phyloP scores from a whole-genome alignment of 2,329 filamentous ascomycete genomes.

The Aureobasidium musti region DNA sequence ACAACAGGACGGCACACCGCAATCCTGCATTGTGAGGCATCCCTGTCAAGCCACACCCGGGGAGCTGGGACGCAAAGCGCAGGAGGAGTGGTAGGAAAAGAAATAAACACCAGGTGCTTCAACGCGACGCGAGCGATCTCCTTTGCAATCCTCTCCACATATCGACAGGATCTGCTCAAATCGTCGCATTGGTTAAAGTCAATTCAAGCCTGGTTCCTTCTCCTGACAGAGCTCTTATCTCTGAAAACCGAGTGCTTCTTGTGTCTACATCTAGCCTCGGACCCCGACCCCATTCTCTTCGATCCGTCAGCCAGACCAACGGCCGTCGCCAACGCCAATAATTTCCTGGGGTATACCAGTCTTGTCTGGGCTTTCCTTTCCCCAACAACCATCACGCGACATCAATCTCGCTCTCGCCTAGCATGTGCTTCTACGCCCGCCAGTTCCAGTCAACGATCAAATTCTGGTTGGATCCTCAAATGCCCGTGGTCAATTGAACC shows the following conservation, averaged over 20 bases:
- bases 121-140: conserved; percentile 28
- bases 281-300: not conserved
- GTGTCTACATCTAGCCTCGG: not conserved
- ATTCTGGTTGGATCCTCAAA: conserved; percentile 5
- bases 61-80: conserved; percentile 2
- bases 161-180: conserved; percentile 15
- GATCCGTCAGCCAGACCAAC: not conserved
- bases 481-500: conserved; percentile 1
- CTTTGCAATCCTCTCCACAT: conserved; percentile 13
- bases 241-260: not conserved
- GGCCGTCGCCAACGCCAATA: conserved; percentile 3
- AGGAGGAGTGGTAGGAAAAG: conserved; percentile 14
- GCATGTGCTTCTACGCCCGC: conserved; percentile 18
- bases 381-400: conserved; percentile 28
- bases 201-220: conserved; percentile 17
- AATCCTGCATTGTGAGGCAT: conserved; percentile 17
- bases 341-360: conserved; percentile 27
- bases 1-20: conserved; percentile 9
- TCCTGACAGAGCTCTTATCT: conserved; percentile 23
- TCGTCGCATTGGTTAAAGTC: conserved; percentile 19
- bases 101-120: conserved; percentile 4
- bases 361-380: conserved; percentile 15
- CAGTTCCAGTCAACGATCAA: conserved; percentile 17
- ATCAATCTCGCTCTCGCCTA: conserved; percentile 19
- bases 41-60: conserved; percentile 21